A percentile compares a stretch with the other conserved stretches of the same genome.
Conservation (phyloP, 805 yeast genomes). For the Saturnispora silvae region DNA sequence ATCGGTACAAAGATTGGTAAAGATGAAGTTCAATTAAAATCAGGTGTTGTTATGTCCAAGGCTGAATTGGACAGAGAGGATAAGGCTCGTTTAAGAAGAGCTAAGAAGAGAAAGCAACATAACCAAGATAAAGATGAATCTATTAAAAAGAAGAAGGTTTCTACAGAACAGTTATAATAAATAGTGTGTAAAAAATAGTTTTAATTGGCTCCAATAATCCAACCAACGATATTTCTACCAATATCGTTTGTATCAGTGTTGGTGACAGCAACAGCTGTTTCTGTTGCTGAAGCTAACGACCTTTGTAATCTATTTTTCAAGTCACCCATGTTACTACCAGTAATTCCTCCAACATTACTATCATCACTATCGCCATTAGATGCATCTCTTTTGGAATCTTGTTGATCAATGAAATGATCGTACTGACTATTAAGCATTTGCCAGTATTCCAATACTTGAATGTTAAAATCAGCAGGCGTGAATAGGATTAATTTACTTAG, state of each 20-base stretch:
- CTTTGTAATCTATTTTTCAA: slow-evolving; percentile 21
- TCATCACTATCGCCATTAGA: not conserved
- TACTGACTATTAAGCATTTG: slow-evolving; percentile 29
- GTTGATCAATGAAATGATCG: slow-evolving; percentile 17
- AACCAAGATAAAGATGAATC: slow-evolving; percentile 22
- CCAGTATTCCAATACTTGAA: slow-evolving; percentile 55
- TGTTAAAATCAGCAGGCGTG: slow-evolving; percentile 46
- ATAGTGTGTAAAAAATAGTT: not conserved
- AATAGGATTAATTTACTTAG: slow-evolving; percentile 40
- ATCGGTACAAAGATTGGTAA: slow-evolving; percentile 31
- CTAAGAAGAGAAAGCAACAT: slow-evolving; percentile 64
- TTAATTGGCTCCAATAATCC: slow-evolving; percentile 25
- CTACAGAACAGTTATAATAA: slow-evolving; percentile 10
- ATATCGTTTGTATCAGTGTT: slow-evolving; percentile 18
- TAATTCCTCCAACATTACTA: not conserved
- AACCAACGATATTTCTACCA: slow-evolving; percentile 27
- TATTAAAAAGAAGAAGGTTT: slow-evolving; percentile 22
- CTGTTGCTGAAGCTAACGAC: slow-evolving; percentile 22
- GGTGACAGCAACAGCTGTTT: slow-evolving; percentile 16
- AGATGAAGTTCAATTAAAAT: slow-evolving; percentile 58
- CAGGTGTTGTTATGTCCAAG: slow-evolving; percentile 73
- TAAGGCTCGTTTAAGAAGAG: slow-evolving; percentile 76
- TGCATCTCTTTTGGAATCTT: not conserved
- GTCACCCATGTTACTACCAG: slow-evolving; percentile 9
- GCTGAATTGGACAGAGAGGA: slow-evolving; percentile 78